phyloP scores from a whole-genome alignment of 2,329 filamentous ascomycete species.

The Sclerotinia minor region DNA sequence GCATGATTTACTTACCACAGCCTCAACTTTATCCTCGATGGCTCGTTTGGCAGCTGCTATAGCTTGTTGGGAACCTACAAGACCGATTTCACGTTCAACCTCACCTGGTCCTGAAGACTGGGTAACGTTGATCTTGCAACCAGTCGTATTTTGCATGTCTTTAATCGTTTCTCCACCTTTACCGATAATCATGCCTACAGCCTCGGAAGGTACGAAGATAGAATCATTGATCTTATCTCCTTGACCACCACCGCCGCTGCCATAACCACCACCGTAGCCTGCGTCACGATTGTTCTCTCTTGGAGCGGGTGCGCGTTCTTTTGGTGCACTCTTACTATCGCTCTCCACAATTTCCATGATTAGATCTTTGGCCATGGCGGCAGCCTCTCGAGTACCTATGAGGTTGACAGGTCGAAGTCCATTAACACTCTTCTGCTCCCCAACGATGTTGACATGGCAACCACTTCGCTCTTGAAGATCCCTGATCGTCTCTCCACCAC shows the following conservation, averaged over 20 bases:
- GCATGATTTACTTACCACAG: constrained; percentile 65
- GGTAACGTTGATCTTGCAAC: constrained; percentile 93
- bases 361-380: constrained; percentile 76
- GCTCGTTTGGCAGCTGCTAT: constrained; percentile 79
- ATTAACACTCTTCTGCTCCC: constrained; percentile 89
- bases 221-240: constrained; percentile 76
- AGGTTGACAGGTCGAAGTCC: constrained; percentile 87
- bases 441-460: constrained; percentile 95
- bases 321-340: constrained; percentile 61
- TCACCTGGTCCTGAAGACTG: constrained; percentile 76
- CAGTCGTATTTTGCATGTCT: constrained; percentile 83
- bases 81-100: constrained; percentile 79
- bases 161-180: constrained; percentile 94
- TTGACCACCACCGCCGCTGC: constrained; percentile 44
- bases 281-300: constrained; percentile 51
- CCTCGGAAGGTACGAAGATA: constrained; percentile 84
- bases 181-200: constrained; percentile 94
- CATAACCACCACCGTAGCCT: constrained; percentile 46
- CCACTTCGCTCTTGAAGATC: constrained; percentile 88
- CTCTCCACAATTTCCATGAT: constrained; percentile 95
- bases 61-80: constrained; percentile 74
- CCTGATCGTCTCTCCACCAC: constrained; percentile 87
- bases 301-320: constrained; percentile 42
- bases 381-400: constrained; percentile 74
- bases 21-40: constrained; percentile 90